These are phyloP conservation scores for Fusarium paranaense DNA, from an alignment of 2,329 filamentous ascomycete genomes.

Conservation along the genomic window DNA sequence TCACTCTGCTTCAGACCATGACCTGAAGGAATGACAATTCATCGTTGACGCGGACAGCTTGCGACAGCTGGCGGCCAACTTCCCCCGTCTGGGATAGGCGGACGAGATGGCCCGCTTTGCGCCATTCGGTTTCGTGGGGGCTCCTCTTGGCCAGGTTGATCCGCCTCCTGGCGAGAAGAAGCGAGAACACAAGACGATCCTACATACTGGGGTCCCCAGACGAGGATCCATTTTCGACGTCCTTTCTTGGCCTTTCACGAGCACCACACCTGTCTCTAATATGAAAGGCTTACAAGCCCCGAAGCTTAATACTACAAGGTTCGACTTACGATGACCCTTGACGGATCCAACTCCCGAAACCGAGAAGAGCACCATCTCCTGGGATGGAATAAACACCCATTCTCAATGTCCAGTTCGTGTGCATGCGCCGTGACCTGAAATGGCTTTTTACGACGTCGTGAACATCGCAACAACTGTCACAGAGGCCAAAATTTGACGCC, in stretches of 20 bases:
- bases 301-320: not conserved
- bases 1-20: not conserved
- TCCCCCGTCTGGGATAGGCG: not conserved
- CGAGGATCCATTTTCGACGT: conserved; percentile 29
- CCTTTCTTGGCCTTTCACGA: conserved; percentile 17
- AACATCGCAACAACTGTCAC: not conserved
- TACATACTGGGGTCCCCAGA: conserved; percentile 19
- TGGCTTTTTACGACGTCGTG: not conserved
- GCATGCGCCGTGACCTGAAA: not conserved
- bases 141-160: conserved; percentile 2
- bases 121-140: not conserved
- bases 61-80: not conserved
- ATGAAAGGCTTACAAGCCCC: not conserved
- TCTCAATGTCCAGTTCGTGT: not conserved
- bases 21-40: not conserved
- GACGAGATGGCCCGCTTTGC: conserved; percentile 5
- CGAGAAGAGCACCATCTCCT: not conserved
- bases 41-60: not conserved
- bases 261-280: not conserved
- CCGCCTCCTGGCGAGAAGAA: not conserved
- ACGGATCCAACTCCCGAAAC: not conserved
- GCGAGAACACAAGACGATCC: conserved; percentile 7
- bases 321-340: not conserved
- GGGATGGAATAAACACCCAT: not conserved
- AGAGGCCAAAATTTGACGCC: not conserved